Conservation (phyloP, 345 rosid genomes). For the Salix viminalis region DNA sequence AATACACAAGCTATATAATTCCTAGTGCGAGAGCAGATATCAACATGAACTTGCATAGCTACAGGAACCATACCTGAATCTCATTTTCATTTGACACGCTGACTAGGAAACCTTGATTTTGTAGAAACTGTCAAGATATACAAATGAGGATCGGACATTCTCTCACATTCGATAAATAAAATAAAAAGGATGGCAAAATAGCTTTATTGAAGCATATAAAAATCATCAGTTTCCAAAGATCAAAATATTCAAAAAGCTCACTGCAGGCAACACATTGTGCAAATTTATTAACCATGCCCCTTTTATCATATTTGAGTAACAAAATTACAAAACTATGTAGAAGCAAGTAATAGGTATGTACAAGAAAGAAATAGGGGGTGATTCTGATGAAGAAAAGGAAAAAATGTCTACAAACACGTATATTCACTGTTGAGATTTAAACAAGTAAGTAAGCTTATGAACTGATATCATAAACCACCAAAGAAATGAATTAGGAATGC, state of each 20-base stretch:
- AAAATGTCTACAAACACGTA: neutral
- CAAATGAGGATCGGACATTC: neutral
- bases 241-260: neutral
- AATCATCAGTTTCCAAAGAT: neutral
- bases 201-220: neutral
- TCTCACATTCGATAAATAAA: neutral
- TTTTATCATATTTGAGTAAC: neutral
- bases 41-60: neutral
- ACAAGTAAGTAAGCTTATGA: neutral
- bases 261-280: neutral
- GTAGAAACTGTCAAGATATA: slow-evolving; percentile 20
- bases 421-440: neutral
- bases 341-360: neutral
- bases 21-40: neutral
- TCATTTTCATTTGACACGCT: slow-evolving; percentile 23
- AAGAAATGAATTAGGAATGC: neutral
- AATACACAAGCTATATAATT: neutral
- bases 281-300: neutral
- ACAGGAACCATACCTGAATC: slow-evolving; percentile 20
- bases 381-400: neutral
- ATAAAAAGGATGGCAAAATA: neutral
- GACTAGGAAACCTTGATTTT: slow-evolving; percentile 26
- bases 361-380: neutral
- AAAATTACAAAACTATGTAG: neutral
- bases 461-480: neutral